phyloP scores from a whole-genome alignment of 441 rosid genomes.

The Erysimum cheiri region DNA sequence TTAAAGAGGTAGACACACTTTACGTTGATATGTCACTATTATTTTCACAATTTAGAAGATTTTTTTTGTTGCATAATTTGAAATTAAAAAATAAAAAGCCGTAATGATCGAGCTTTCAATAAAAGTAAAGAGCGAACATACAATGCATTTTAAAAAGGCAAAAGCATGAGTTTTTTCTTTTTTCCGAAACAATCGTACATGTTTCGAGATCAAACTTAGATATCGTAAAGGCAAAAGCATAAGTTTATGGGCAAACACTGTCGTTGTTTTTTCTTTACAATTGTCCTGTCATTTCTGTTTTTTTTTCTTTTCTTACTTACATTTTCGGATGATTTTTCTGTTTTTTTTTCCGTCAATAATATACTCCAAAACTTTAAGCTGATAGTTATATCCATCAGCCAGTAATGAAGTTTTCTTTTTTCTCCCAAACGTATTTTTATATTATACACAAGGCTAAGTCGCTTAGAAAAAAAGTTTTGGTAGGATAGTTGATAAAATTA shows the following conservation, averaged over 20 bases:
- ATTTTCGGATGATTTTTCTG: constrained; percentile 14
- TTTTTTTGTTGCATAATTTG: not conserved
- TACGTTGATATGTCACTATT: constrained; percentile 37
- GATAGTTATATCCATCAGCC: constrained; percentile 25
- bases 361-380: constrained; percentile 4
- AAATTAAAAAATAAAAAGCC: not conserved
- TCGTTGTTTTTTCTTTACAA: constrained; percentile 38
- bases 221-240: constrained; percentile 28
- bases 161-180: constrained; percentile 21
- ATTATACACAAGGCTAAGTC: not conserved
- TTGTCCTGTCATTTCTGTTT: constrained; percentile 40
- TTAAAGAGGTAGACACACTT: constrained; percentile 34
- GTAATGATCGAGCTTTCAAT: constrained; percentile 14
- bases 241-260: constrained; percentile 45
- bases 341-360: constrained; percentile 15
- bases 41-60: constrained; percentile 29
- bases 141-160: constrained; percentile 33
- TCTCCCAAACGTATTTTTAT: not conserved
- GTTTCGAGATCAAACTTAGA: constrained; percentile 33
- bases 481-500: not conserved
- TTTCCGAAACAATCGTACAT: constrained; percentile 30
- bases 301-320: not conserved
- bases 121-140: constrained; percentile 22
- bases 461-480: not conserved
- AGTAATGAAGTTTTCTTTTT: not conserved